phyloP scores from a whole-genome alignment of 768 basidiomycete species.

The Mycena metata region DNA sequence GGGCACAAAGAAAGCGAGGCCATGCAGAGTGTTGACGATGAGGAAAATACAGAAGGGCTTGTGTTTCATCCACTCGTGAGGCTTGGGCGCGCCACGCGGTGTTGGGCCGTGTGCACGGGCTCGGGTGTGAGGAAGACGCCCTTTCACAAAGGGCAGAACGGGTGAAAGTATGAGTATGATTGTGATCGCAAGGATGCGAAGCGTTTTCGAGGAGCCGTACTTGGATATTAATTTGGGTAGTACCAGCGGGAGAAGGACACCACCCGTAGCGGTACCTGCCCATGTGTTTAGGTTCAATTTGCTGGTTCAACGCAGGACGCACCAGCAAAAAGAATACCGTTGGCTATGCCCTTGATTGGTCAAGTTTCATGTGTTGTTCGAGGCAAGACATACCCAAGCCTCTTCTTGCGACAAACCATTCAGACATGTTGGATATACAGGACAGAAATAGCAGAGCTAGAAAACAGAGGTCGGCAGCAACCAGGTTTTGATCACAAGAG shows the following conservation, averaged over 20 bases:
- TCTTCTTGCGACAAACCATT: conserved; percentile 48
- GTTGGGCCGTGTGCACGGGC: conserved; percentile 21
- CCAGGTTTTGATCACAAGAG: not conserved
- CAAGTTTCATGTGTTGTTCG: too few species aligned
- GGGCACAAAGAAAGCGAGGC: conserved; percentile 44
- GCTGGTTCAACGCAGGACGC: not conserved
- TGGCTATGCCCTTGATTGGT: conserved; percentile 43
- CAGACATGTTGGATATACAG: conserved; percentile 46
- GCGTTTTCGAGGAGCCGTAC: conserved; percentile 40
- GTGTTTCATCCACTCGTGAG: conserved; percentile 37
- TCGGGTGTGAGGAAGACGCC: conserved; percentile 41
- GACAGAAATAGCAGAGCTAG: conserved; percentile 44
- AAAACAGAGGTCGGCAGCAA: not conserved
- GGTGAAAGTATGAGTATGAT: conserved; percentile 37
- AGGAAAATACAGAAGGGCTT: conserved; percentile 41
- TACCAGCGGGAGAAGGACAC: conserved; percentile 44
- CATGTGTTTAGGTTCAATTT: not conserved
- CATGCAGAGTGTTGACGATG: conserved; percentile 43
- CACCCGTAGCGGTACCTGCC: conserved; percentile 45
- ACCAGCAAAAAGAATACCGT: conserved; percentile 51
- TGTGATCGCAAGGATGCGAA: conserved; percentile 43
- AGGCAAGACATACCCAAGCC: too few species aligned
- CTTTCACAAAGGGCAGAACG: conserved; percentile 42
- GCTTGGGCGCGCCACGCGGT: conserved; percentile 11
- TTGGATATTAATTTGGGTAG: conserved; percentile 41